These are phyloP conservation scores for Baorangia bicolor DNA, from an alignment of 768 basidiomycete species.

Conservation along the genomic window DNA sequence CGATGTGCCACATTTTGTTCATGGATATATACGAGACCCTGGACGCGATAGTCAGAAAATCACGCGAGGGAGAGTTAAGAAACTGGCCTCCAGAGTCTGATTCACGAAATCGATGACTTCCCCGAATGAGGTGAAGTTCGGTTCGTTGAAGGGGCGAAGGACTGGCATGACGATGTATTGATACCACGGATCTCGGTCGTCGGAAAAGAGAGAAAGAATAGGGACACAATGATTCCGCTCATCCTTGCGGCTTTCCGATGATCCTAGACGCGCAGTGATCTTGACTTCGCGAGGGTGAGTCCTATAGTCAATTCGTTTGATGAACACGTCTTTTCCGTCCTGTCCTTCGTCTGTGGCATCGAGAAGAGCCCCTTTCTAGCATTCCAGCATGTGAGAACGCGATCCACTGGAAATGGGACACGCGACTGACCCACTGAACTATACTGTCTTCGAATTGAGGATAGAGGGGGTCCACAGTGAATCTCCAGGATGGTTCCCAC, in stretches of 20 bases:
- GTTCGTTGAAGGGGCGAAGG: constrained; percentile 23
- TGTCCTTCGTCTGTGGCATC: constrained; percentile 6
- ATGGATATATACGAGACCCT: constrained; percentile 40
- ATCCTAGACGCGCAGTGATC: constrained; percentile 7
- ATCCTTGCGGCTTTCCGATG: neutral
- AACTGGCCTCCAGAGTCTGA: constrained; percentile 25
- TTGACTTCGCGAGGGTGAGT: neutral
- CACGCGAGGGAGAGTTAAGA: accelerated
- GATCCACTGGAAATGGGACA: neutral
- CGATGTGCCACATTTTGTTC: constrained; percentile 35
- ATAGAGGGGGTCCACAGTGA: neutral
- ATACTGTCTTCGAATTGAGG: neutral
- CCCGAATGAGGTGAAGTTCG: constrained; percentile 22
- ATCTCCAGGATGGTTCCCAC: constrained; percentile 14
- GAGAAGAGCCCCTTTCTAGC: neutral
- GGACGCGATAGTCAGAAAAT: neutral
- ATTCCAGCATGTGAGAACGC: accelerated
- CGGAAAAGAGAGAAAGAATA: constrained; percentile 14
- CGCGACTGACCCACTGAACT: neutral
- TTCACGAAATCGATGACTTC: constrained; percentile 31
- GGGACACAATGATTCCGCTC: constrained; percentile 27
- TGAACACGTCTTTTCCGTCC: constrained; percentile 8
- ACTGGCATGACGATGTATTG: constrained; percentile 30
- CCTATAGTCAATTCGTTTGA: constrained; percentile 6
- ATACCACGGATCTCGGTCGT: constrained; percentile 11